Evolutionary conservation across 345 rosid genomes (phyloP), one percentile per base, ranked within the genome.

Genomic region (Boechera divaricarpa): DNA sequence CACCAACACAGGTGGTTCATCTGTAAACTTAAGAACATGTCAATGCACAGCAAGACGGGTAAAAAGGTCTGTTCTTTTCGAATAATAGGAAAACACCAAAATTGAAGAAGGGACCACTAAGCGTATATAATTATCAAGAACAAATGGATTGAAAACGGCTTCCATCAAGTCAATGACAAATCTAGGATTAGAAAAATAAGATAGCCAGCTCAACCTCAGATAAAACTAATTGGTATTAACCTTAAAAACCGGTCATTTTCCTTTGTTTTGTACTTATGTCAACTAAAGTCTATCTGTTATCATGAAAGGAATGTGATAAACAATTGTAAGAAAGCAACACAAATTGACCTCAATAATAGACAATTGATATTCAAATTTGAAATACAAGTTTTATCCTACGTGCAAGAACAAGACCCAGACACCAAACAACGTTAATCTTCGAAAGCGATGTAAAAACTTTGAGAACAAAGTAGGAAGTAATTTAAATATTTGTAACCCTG

Each of bases 131-230:
- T 21, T 21, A 21, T 21, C 21, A 21, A 21, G 21, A 21, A 21
- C 21, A 21, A 21, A 21, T 21, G 21, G 8, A 38, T 15, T 26
- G 41, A 69, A 28, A 41, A 55, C 12, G 52, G 16, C 7, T 16
- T 48, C 60, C 51, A 29, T 29, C 11, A 64, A 54, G 48, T 64
- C 64, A 74, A 54, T 33, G 65, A 44, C 7, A 55, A 29, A 55
- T 48, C 26, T 41, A 42, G 31, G 72, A 74, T 33, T 55, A 62
- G 60, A 73, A 49, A 57, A 57, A 56, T 10, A 71, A 32, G n/a
- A 51, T 18, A 32, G 56, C n/a, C 42, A 65, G 59, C 58, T 29
- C 51, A 53, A 68, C 38, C 61, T 52, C 61, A 11, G 35, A 36
- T 26, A 52, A 31, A 12, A 3, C 58, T 49, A 73, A 11, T 39